Evolutionary conservation across 257 asterid species (phyloP), one percentile per base, ranked within the genome.

Genomic region (Petunia secreta): DNA sequence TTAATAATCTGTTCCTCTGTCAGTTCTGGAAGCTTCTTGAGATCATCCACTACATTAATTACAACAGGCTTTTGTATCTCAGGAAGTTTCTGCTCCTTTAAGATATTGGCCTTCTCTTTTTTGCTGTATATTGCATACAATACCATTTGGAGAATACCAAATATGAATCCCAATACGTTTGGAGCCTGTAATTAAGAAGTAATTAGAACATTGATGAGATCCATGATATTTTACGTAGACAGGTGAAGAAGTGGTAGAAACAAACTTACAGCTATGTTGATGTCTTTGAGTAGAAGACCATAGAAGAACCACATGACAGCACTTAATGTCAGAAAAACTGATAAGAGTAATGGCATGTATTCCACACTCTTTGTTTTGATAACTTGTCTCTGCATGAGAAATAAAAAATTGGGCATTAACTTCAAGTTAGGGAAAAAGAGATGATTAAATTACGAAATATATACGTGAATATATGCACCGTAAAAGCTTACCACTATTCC

Each of bases 101-200:
- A 3, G 6, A 7, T 14, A 25, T 25, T 25, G 15, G 9, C 81
- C 34, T 80, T 75, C 75, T 88, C 85, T 7, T 62, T 8, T 4
- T 83, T 87, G 74, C 55, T 84, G 87, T 88, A 91, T 25, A 88
- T 79, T 8, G 63, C 6, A 44, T 89, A 91, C 1, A 91, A 84
- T 44, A 85, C 89, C 85, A 91, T 91, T 82, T 91, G 93, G 6
- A 91, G 74, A 77, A 91, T 84, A 36, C 93, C 93, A 2, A 91
- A 88, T 39, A 69, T 14, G 80, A 91, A 91, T 0, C 95, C 93
- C 57, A 89, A 80, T 34, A 88, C 89, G 77, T 91, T 89, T 14
- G 95, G 93, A 52, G 88, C 79, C 93, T 88, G 75, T 6, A 50
- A 15, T 52, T 8, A 52, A 8, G 11, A 1, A n/a, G 15, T 3